Conservation (phyloP, 306 rosid genomes). For the Prunus salicina region DNA sequence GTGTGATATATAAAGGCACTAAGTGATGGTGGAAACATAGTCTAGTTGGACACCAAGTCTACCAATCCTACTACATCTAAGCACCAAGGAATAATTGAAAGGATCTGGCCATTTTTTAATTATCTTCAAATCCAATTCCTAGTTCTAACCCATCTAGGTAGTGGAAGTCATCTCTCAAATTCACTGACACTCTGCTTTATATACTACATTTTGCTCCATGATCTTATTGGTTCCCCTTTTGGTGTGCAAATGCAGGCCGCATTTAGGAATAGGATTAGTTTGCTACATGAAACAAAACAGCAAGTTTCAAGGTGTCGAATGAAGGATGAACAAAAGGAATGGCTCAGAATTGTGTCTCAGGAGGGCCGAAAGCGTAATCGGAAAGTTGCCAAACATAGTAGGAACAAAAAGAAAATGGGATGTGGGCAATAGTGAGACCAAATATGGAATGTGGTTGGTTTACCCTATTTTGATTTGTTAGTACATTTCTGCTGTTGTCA, state of each 20-base stretch:
- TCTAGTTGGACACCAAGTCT: slow-evolving; percentile 36
- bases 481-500: slow-evolving; percentile 31
- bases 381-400: slow-evolving; percentile 35
- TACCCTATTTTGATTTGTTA: background rate
- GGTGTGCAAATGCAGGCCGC: slow-evolving; percentile 33
- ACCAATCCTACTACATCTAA: slow-evolving; percentile 30
- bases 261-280: slow-evolving; percentile 15
- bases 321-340: slow-evolving; percentile 39
- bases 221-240: slow-evolving; percentile 31
- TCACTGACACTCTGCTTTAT: slow-evolving; percentile 16
- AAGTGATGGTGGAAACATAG: slow-evolving; percentile 41
- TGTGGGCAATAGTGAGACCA: slow-evolving; percentile 43
- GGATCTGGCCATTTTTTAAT: slow-evolving; percentile 16
- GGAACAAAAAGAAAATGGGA: slow-evolving; percentile 29
- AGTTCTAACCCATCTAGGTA: slow-evolving; percentile 19
- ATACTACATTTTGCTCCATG: slow-evolving; percentile 20
- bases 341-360: slow-evolving; percentile 24
- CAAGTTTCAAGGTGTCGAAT: slow-evolving; percentile 19
- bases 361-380: slow-evolving; percentile 34
- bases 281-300: slow-evolving; percentile 26
- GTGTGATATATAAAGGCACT: slow-evolving; percentile 36
- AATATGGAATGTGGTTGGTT: slow-evolving; percentile 39
- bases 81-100: slow-evolving; percentile 25
- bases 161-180: slow-evolving; percentile 28
- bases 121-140: slow-evolving; percentile 19